Evolutionary conservation across 106 monocot genomes (phyloP).

Genomic region (Platanthera guangdongensis): DNA sequence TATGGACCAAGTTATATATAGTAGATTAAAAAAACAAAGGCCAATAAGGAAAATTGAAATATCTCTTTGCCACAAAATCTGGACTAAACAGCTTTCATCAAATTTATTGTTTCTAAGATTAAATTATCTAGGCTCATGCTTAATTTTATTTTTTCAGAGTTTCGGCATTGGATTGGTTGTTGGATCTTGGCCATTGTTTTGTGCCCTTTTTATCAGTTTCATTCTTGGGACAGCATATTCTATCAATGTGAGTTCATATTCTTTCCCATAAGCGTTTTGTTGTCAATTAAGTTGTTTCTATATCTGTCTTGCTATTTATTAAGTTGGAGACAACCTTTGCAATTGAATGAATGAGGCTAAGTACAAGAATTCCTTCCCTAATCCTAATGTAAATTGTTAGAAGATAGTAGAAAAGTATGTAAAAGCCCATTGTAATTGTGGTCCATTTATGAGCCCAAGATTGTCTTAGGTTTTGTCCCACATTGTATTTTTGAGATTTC

Average conservation of each 20-base stretch:
- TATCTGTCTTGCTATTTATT: not conserved
- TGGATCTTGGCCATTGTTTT: conserved; percentile 93
- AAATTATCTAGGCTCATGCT: not conserved
- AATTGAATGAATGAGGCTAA: too few species aligned
- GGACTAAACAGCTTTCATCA: not conserved
- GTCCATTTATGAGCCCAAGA: too few species aligned
- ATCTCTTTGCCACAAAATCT: not conserved
- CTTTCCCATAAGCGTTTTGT: not conserved
- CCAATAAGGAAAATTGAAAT: not conserved
- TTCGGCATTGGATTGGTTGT: conserved; percentile 73
- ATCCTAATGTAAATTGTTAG: too few species aligned
- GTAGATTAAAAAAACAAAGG: not conserved
- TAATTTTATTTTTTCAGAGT: conserved; percentile 54
- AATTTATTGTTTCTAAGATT: not conserved
- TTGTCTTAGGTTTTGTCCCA: too few species aligned
- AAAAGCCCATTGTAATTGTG: too few species aligned
- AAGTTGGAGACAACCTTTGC: not conserved
- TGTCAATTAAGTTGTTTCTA: not conserved
- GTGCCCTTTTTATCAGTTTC: conserved; percentile 95
- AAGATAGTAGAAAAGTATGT: too few species aligned
- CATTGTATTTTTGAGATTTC: too few species aligned
- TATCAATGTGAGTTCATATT: conserved; percentile 56
- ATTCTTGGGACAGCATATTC: conserved; percentile 97
- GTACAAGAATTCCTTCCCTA: too few species aligned
- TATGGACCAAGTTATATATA: not conserved